Conservation (phyloP, 805 yeast genomes). For the Lachancea thermotolerans region DNA sequence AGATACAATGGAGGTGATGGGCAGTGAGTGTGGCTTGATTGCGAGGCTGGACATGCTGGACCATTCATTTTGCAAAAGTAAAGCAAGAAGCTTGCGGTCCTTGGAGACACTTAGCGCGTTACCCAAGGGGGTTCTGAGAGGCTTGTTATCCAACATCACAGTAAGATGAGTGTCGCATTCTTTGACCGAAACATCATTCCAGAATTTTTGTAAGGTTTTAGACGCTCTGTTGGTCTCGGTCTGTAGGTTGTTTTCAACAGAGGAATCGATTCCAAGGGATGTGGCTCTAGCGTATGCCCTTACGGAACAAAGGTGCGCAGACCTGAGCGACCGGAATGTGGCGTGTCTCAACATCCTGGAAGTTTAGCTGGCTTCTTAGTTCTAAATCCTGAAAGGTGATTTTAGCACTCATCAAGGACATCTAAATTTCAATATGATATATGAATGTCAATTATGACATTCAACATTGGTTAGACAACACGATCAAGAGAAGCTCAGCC, state of each 20-base stretch:
- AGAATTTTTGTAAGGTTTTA: slow-evolving; percentile 65
- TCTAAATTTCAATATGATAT: not conserved
- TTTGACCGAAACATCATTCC: slow-evolving; percentile 58
- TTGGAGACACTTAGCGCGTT: slow-evolving; percentile 58
- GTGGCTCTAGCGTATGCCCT: slow-evolving; percentile 11
- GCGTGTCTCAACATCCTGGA: too few species aligned
- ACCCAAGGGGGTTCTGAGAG: slow-evolving; percentile 82
- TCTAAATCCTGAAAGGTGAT: not conserved
- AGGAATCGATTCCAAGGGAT: slow-evolving; percentile 28
- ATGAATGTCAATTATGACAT: not conserved
- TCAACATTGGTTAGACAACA: not conserved
- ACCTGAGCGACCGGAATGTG: too few species aligned
- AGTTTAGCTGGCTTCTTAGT: too few species aligned
- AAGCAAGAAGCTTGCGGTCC: slow-evolving; percentile 55
- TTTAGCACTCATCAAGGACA: not conserved
- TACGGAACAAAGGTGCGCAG: not conserved
- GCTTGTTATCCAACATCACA: slow-evolving; percentile 64
- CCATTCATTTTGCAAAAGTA: slow-evolving; percentile 85
- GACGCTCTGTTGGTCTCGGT: slow-evolving; percentile 65
- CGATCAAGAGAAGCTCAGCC: not conserved
- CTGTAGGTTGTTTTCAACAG: slow-evolving; percentile 45
- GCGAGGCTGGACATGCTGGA: slow-evolving; percentile 55
- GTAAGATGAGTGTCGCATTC: slow-evolving; percentile 35
- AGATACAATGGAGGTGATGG: slow-evolving; percentile 80
- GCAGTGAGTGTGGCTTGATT: slow-evolving; percentile 72